Conservation (phyloP, 352 stramenopile species). For the Phytophthora ohioensis region DNA sequence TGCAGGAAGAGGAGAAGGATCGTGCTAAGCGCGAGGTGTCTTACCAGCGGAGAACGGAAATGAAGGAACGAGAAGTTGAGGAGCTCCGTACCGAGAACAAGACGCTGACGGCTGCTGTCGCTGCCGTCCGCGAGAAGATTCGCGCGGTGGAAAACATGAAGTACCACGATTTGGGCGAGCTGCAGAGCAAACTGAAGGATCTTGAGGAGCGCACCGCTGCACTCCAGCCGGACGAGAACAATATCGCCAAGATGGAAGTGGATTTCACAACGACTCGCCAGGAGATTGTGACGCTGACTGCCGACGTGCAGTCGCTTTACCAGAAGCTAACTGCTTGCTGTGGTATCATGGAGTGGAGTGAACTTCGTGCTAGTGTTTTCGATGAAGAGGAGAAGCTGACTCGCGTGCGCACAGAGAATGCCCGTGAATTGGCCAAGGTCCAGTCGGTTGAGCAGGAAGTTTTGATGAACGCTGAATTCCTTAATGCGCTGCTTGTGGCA, state of each 20-base stretch:
- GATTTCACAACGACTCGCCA: conserved; percentile 57
- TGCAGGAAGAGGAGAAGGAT: conserved; percentile 48
- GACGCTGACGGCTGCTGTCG: conserved; percentile 43
- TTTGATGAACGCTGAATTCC: conserved; percentile 68
- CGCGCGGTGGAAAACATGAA: conserved; percentile 50
- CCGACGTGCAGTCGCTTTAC: conserved; percentile 60
- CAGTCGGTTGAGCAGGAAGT: conserved; percentile 63
- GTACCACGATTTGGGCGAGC: conserved; percentile 46
- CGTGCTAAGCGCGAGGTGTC: conserved; percentile 50
- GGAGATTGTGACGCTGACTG: conserved; percentile 49
- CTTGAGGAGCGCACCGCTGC: conserved; percentile 49
- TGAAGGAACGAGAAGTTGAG: conserved; percentile 54
- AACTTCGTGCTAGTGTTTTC: conserved; percentile 56
- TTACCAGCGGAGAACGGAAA: conserved; percentile 50
- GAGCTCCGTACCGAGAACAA: conserved; percentile 56
- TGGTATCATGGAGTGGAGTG: conserved; percentile 66
- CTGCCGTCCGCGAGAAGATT: conserved; percentile 56
- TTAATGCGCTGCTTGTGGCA: conserved; percentile 54
- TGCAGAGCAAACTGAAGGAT: conserved; percentile 47
- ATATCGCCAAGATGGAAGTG: conserved; percentile 45
- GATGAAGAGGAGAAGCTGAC: conserved; percentile 56
- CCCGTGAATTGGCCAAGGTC: conserved; percentile 48
- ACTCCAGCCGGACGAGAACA: conserved; percentile 44
- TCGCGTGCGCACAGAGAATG: conserved; percentile 40
- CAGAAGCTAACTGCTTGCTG: conserved; percentile 65